phyloP scores from a whole-genome alignment of 805 yeast genomes.

The Candida mattraensis region DNA sequence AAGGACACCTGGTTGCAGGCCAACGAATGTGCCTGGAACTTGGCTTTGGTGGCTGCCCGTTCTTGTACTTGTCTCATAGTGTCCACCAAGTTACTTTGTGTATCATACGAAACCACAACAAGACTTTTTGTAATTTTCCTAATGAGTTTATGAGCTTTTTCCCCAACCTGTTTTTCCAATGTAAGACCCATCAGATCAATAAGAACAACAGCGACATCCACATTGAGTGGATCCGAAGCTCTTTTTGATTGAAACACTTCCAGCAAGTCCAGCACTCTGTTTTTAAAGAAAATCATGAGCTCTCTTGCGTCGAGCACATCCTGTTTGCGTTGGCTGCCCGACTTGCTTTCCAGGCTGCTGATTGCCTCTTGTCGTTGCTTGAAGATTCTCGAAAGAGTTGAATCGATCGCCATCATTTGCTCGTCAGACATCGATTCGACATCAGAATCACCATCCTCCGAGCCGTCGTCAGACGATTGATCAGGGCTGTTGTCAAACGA shows the following conservation, averaged over 20 bases:
- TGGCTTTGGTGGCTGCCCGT: constrained; percentile 41
- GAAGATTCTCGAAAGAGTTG: constrained; percentile 78
- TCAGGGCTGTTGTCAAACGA: constrained; percentile 22
- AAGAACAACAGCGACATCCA: constrained; percentile 54
- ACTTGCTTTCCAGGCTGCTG: constrained; percentile 42
- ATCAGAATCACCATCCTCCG: constrained; percentile 55
- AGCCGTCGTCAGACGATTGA: constrained; percentile 38
- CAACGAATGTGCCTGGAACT: constrained; percentile 47
- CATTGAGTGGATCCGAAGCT: constrained; percentile 39
- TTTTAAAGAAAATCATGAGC: constrained; percentile 75
- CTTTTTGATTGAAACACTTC: constrained; percentile 57
- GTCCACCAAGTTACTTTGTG: constrained; percentile 17
- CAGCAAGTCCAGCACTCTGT: constrained; percentile 72
- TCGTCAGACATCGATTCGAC: constrained; percentile 94
- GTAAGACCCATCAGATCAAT: constrained; percentile 64
- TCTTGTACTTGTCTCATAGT: constrained; percentile 44
- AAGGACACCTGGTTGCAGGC: constrained; percentile 71
- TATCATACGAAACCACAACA: constrained; percentile 25
- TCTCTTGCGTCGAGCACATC: constrained; percentile 80
- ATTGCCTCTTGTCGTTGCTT: constrained; percentile 75
- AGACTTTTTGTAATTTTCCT: constrained; percentile 56
- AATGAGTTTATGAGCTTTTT: constrained; percentile 71
- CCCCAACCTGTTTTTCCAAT: constrained; percentile 65
- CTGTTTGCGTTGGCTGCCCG: constrained; percentile 65
- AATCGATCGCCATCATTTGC: constrained; percentile 93